Conservation (phyloP, 345 rosid genomes). For the Xanthoceras sorbifolium region DNA sequence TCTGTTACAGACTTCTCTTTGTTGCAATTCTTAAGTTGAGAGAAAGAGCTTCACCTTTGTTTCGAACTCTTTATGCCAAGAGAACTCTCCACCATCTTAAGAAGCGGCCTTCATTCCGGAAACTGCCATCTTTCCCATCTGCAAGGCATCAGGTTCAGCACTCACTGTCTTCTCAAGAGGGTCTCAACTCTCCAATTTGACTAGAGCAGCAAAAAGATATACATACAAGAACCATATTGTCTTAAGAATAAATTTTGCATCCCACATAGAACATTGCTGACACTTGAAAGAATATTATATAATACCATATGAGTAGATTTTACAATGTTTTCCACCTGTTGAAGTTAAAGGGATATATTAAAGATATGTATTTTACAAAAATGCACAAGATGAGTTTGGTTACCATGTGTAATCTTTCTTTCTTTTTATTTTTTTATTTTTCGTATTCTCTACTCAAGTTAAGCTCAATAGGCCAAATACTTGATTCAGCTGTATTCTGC, state of each 20-base stretch:
- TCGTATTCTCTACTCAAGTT: too few species aligned
- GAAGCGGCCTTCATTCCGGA: slow-evolving; percentile 68
- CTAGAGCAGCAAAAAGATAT: slow-evolving; percentile 17
- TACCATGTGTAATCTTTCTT: too few species aligned
- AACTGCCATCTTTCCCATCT: slow-evolving; percentile 43
- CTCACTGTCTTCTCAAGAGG: slow-evolving; percentile 72
- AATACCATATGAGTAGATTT: not conserved
- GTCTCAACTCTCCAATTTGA: slow-evolving; percentile 55
- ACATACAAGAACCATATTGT: not conserved
- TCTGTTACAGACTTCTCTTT: slow-evolving; percentile 56
- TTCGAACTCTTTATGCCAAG: slow-evolving; percentile 45
- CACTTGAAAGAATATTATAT: not conserved
- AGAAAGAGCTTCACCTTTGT: slow-evolving; percentile 63
- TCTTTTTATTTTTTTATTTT: too few species aligned
- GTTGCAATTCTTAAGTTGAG: slow-evolving; percentile 61
- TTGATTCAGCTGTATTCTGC: too few species aligned
- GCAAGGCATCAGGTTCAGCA: slow-evolving; percentile 49
- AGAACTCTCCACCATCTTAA: slow-evolving; percentile 56
- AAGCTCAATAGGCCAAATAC: too few species aligned
- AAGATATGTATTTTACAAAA: too few species aligned
- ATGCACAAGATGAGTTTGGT: too few species aligned
- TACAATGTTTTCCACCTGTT: not conserved
- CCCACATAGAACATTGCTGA: not conserved
- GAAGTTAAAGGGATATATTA: too few species aligned
- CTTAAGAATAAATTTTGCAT: not conserved